A percentile compares a stretch with the other conserved stretches of the same genome.
These are phyloP conservation scores for Aspergillus aculeatinus DNA, from an alignment of 2,329 filamentous ascomycete genomes.

Conservation along the genomic window DNA sequence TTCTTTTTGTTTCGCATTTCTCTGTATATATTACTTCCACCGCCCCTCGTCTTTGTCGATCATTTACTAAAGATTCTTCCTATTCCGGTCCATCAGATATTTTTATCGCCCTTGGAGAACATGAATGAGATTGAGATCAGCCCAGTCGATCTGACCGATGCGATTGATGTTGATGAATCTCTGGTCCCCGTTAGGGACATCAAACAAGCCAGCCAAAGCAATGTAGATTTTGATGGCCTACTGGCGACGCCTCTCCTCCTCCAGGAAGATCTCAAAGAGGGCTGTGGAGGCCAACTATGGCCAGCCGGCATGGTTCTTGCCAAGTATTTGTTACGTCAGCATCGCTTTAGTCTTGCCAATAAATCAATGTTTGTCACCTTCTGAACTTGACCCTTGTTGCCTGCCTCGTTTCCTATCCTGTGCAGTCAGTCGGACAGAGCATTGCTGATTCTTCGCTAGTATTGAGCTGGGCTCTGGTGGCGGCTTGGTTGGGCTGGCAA, in stretches of 20 bases:
- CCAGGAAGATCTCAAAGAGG: conserved; percentile 80
- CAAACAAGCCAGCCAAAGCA: conserved; percentile 53
- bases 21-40: no score
- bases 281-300: conserved; percentile 93
- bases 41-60: no score
- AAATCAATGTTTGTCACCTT: conserved; percentile 68
- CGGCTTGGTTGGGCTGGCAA: conserved; percentile 72
- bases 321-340: conserved; percentile 79
- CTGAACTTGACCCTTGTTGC: neutral
- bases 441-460: conserved; percentile 48
- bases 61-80: neutral
- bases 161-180: conserved; percentile 53
- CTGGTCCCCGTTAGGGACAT: conserved; percentile 55
- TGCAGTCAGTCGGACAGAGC: neutral
- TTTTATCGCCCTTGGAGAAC: neutral
- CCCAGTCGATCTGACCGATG: conserved; percentile 27
- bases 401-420: neutral
- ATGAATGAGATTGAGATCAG: conserved; percentile 15
- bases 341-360: conserved; percentile 60
- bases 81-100: neutral
- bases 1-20: no score
- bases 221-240: conserved; percentile 69
- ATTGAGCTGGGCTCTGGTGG: conserved; percentile 90
- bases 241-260: conserved; percentile 69
- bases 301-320: conserved; percentile 86